Percentiles rank a stretch among this genome's conserved stretches.
These are phyloP conservation scores for Kalaharituber pfeilii DNA, from an alignment of 2,329 filamentous ascomycete species.

Conservation along the genomic window DNA sequence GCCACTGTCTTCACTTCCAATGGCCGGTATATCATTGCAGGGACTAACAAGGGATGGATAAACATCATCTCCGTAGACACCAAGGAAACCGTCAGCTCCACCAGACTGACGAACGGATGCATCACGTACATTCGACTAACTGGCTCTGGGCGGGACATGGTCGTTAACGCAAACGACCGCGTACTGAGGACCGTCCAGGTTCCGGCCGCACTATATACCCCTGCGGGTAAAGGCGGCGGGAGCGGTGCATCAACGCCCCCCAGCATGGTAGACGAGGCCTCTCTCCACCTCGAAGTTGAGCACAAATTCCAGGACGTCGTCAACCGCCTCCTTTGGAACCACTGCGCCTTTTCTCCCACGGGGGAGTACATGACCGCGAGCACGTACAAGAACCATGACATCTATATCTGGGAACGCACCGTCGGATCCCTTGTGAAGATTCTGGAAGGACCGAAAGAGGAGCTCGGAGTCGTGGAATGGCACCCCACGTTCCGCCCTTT, in stretches of 20 bases:
- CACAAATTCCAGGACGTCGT: constrained; percentile 98
- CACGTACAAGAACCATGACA: constrained; percentile 95
- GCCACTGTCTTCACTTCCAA: constrained; percentile 73
- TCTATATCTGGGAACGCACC: constrained; percentile 93
- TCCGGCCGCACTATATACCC: constrained; percentile 44
- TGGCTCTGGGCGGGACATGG: constrained; percentile 64
- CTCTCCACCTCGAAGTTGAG: constrained; percentile 75
- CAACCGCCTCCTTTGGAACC: constrained; percentile 88
- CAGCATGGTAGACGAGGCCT: constrained; percentile 34
- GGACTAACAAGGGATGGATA: constrained; percentile 87
- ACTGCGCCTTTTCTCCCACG: constrained; percentile 83
- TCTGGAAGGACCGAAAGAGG: constrained; percentile 88
- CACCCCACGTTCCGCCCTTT: constrained; percentile 65
- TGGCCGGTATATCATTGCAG: constrained; percentile 77
- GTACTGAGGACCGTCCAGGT: constrained; percentile 86
- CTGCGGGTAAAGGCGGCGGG: not conserved
- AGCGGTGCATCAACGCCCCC: constrained; percentile 24
- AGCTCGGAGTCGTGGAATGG: constrained; percentile 87
- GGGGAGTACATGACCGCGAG: constrained; percentile 93
- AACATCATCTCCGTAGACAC: constrained; percentile 67
- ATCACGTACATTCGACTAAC: constrained; percentile 78
- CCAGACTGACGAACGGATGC: constrained; percentile 69
- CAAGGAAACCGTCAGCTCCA: constrained; percentile 64
- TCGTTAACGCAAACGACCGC: constrained; percentile 85
- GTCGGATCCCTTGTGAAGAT: constrained; percentile 92